Percentiles rank a stretch among this genome's conserved stretches.
Conservation (phyloP, 257 asterid species). For the Sherardia arvensis region DNA sequence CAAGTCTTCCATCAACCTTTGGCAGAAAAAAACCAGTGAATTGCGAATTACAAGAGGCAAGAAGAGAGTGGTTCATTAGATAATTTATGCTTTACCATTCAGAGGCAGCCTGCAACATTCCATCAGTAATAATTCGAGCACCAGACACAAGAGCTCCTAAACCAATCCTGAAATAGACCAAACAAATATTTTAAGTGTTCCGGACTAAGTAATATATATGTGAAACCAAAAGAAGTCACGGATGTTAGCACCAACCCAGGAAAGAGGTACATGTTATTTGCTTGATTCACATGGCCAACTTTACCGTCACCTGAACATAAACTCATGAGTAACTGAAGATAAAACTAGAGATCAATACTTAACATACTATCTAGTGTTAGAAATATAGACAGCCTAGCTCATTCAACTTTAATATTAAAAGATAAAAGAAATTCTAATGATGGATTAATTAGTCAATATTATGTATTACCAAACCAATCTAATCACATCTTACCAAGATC, state of each 20-base stretch:
- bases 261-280: conserved; percentile 96
- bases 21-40: too few species aligned
- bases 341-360: not conserved
- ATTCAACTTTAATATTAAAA: not conserved
- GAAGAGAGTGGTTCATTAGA: conserved; percentile 1
- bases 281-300: conserved; percentile 91
- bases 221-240: not conserved
- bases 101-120: conserved; percentile 91
- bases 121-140: conserved; percentile 82
- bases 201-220: not conserved
- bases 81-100: conserved; percentile 55
- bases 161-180: conserved; percentile 59
- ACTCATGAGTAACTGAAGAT: conserved; percentile 3
- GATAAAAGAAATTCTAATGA: too few species aligned
- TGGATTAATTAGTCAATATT: too few species aligned
- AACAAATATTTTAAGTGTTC: conserved; percentile 11
- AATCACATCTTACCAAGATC: conserved; percentile 58
- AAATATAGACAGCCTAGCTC: not conserved
- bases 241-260: conserved; percentile 68
- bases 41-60: not conserved
- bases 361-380: not conserved
- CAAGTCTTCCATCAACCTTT: too few species aligned
- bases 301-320: conserved; percentile 67
- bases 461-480: not conserved
- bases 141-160: conserved; percentile 95